Base-by-base conservation (phyloP, 1,284 basidiomycete species). In the Trichosporon sp. region DNA sequence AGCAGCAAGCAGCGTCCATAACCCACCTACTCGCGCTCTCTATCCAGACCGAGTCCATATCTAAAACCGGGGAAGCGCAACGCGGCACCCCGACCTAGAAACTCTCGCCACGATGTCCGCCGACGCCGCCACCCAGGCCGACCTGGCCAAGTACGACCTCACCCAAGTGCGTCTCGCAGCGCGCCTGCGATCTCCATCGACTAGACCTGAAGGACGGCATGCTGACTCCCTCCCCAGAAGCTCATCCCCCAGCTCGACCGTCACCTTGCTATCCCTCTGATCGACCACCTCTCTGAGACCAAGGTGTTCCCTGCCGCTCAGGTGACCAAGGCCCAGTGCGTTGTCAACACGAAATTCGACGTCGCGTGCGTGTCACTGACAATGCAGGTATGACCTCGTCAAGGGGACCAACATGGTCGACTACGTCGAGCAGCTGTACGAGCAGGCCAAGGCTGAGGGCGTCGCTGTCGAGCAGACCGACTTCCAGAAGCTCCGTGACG, bases 371-470 rank as follows among this genome's bases (percentile, higher is more conserved):
- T 51, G 47, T 51, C 47, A 60, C 69, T 70, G 51, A 72, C 68
- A 29, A 21, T 35, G 12, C 72, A 83, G 82, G 84, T 97, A 98
- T 91, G 95, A 98, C 80, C 90, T 98, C 68, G 93, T 94, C 69
- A 96, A 93, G 82, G 92, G 91, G 75, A 99, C 95, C 65, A 96
- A 97, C 84, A 95, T 97, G 93, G 90, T 95, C 71, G 93, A 95
- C 83, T 97, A 95, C 78, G 89, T 92, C 51, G 87, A 91, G 72
- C 87, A 87, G 75, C 84, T 96, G 74, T 93, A 93, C 79, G 85
- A 90, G 78, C 89, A 92, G 84, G 85, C 92, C 47, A 84, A 91
- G 71, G 85, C 47, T 38, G 70, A 72, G 67, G 74, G 74, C 21
- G 69, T 70, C n/a, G 23, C 25, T 0, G 68, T 73, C 2, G 65